These are phyloP conservation scores for Colletotrichum tanaceti DNA, from an alignment of 2,329 filamentous ascomycete genomes.

Conservation along the genomic window DNA sequence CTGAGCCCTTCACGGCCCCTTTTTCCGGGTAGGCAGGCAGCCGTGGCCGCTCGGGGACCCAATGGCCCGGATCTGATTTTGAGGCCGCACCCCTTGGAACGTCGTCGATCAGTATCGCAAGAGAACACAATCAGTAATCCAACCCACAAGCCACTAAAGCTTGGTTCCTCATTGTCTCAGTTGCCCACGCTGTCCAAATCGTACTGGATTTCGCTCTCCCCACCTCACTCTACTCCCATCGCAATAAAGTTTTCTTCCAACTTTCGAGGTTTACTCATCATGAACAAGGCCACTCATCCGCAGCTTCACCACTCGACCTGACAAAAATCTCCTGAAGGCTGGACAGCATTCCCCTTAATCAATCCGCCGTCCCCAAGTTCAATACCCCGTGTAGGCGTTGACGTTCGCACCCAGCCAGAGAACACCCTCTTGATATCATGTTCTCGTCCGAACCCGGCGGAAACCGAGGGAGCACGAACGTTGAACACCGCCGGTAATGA, in stretches of 20 bases:
- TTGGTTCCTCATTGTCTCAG: not conserved
- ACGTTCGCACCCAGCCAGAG: no score
- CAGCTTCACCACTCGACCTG: no score
- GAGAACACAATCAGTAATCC: not conserved
- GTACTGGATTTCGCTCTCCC: no score
- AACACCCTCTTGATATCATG: slow-evolving; percentile 1
- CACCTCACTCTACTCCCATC: slow-evolving; percentile 4
- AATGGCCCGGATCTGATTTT: no score
- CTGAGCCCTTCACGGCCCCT: no score
- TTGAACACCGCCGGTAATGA: not conserved
- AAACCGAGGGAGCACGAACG: not conserved
- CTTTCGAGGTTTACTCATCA: slow-evolving; percentile 6
- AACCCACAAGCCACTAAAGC: not conserved
- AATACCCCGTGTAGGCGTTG: not conserved
- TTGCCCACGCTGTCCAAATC: not conserved
- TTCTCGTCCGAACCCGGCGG: slow-evolving; percentile 27
- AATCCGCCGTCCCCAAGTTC: slow-evolving; percentile 12
- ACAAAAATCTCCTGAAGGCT: not conserved
- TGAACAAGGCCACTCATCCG: slow-evolving; percentile 2
- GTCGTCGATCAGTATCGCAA: no score
- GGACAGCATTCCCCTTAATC: slow-evolving; percentile 29
- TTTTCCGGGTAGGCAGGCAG: no score
- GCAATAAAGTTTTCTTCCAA: slow-evolving; percentile 25
- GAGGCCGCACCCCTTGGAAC: no score
- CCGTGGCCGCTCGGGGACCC: no score